These are phyloP conservation scores for Poronia punctata DNA, from an alignment of 495 filamentous ascomycete genomes.

Conservation along the genomic window DNA sequence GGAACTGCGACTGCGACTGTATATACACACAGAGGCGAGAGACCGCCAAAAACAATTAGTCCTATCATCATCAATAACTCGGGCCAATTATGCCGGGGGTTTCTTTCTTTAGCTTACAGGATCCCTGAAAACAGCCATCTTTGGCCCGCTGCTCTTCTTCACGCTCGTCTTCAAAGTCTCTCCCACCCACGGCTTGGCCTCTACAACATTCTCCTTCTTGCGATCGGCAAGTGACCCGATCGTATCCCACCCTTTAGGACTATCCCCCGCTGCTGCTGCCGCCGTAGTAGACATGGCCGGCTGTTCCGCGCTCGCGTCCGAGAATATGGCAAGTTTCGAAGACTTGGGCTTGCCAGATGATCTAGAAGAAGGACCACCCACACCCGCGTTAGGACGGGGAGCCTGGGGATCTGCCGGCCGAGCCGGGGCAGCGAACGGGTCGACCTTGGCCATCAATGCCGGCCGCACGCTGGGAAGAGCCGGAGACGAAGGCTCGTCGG, in stretches of 20 bases:
- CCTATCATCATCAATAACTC: conserved; percentile 90
- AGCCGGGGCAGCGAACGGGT: conserved; percentile 60
- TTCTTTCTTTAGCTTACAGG: conserved; percentile 62
- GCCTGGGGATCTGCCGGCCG: conserved; percentile 60
- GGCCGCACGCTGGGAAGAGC: conserved; percentile 76
- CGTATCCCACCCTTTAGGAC: conserved; percentile 78
- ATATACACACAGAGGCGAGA: conserved; percentile 44
- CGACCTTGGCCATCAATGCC: conserved; percentile 78
- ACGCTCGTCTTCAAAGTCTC: conserved; percentile 85
- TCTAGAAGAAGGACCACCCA: conserved; percentile 37
- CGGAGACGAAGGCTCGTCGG: conserved; percentile 69
- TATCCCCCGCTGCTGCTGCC: conserved; percentile 14
- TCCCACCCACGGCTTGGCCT: conserved; percentile 84
- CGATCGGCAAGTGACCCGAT: conserved; percentile 80
- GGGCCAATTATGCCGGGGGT: too few relatives aligned
- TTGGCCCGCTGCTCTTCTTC: conserved; percentile 64
- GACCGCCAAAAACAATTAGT: conserved; percentile 79
- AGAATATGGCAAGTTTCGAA: conserved; percentile 89
- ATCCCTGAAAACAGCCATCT: conserved; percentile 92
- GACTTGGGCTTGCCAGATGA: conserved; percentile 52
- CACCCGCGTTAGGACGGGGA: conserved; percentile 39
- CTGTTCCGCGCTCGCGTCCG: conserved; percentile 55
- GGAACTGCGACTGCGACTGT: too few relatives aligned
- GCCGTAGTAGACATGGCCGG: conserved; percentile 43
- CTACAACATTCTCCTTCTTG: conserved; percentile 87